Conservation (phyloP, 805 yeast species). For the Starmerella floris region DNA sequence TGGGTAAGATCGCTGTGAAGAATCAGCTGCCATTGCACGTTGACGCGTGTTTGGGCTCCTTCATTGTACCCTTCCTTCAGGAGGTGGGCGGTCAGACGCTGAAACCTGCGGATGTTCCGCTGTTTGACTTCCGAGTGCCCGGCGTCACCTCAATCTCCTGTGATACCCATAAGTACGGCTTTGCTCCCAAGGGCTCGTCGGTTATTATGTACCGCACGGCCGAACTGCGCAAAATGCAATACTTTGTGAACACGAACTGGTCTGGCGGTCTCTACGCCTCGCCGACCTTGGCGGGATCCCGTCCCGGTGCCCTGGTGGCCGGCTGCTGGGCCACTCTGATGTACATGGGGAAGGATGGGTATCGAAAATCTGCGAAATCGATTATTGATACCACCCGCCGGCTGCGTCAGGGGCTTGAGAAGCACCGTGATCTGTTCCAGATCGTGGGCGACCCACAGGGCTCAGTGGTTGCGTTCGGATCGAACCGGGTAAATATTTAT, state of each 20-base stretch:
- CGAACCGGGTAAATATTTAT: slow-evolving; percentile 53
- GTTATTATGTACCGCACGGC: slow-evolving; percentile 73
- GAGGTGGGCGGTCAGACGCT: slow-evolving; percentile 32
- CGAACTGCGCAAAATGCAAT: slow-evolving; percentile 63
- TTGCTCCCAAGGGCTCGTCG: slow-evolving; percentile 95
- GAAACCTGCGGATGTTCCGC: slow-evolving; percentile 30
- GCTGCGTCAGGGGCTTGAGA: slow-evolving; percentile 35
- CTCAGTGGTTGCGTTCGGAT: slow-evolving; percentile 70
- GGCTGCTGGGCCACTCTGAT: slow-evolving; percentile 96
- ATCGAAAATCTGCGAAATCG: slow-evolving; percentile 47
- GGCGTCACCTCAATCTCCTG: slow-evolving; percentile 97
- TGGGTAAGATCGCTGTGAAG: slow-evolving; percentile 51
- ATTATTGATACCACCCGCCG: slow-evolving; percentile 54
- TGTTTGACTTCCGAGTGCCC: slow-evolving; percentile 73
- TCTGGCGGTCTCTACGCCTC: slow-evolving; percentile 92
- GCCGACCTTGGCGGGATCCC: slow-evolving; percentile 89
- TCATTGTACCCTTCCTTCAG: slow-evolving; percentile 67
- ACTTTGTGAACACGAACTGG: slow-evolving; percentile 76
- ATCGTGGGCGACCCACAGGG: slow-evolving; percentile 76
- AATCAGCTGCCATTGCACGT: slow-evolving; percentile 81
- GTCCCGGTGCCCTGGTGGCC: slow-evolving; percentile 95
- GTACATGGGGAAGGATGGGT: slow-evolving; percentile 73
- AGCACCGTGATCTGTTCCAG: slow-evolving; percentile 38
- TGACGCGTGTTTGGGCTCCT: slow-evolving; percentile 92
- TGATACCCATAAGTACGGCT: slow-evolving; percentile 97